These are phyloP conservation scores for Amyloporia xantha DNA, from an alignment of 768 basidiomycete species.

Conservation along the genomic window DNA sequence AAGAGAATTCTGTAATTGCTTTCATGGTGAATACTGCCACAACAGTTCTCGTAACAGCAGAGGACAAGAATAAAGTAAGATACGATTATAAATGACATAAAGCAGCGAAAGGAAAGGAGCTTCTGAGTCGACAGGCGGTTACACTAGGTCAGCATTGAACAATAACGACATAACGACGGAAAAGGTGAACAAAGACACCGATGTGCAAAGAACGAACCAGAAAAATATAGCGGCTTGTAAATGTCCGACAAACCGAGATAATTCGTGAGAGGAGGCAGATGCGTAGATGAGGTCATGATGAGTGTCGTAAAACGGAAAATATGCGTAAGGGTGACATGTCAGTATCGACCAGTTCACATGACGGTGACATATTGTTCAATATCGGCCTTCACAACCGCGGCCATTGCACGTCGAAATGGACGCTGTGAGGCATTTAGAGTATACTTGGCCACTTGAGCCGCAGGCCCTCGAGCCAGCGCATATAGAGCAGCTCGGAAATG, in stretches of 20 bases:
- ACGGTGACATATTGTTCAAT: background rate
- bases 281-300: too few relatives aligned
- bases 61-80: too few relatives aligned
- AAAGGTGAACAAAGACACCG: background rate
- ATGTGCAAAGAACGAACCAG: background rate
- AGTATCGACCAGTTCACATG: background rate
- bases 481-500: conserved; percentile 92
- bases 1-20: too few relatives aligned
- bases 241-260: background rate
- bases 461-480: conserved; percentile 92
- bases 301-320: background rate
- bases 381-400: background rate
- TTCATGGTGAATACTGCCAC: too few relatives aligned
- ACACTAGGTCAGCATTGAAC: too few relatives aligned
- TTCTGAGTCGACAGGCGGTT: too few relatives aligned
- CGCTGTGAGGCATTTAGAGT: conserved; percentile 24
- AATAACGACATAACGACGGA: background rate
- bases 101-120: too few relatives aligned
- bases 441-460: conserved; percentile 87
- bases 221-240: background rate
- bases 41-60: too few relatives aligned
- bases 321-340: background rate
- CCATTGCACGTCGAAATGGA: too few relatives aligned
- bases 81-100: too few relatives aligned
- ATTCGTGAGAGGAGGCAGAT: background rate